Evolutionary conservation across 139 green algal species (phyloP), one percentile per base, ranked within the genome.

Genomic region (Chlorella sp.): DNA sequence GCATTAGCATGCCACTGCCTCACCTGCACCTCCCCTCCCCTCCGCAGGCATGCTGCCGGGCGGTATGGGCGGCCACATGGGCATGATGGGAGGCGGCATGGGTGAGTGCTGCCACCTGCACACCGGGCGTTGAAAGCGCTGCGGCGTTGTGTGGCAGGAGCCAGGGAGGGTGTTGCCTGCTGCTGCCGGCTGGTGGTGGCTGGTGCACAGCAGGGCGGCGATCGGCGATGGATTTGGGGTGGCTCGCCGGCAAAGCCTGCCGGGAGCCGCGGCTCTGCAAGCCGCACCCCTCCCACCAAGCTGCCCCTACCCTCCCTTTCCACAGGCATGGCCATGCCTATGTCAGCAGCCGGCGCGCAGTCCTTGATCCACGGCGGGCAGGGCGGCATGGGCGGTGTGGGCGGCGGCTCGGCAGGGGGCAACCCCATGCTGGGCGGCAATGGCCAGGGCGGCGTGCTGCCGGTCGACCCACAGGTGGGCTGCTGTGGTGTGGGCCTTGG

Each of bases 11-110:
- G 32, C 19, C 74, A 36, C 19, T 1, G 48, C 5, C n/a, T 3
- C 74, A n/a, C 73, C 46, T 30, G 68, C 68, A 75, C 2, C 36
- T n/a, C 34, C 17, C 68, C 72, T 2, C 4, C 1, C 26, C 14
- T 26, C 75, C 46, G 77, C 77, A 74, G 77, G 34, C 58, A 83
- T 83, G 77, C 77, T 83, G 28, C 54, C n/a, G 14, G 78, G 78
- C 60, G 30, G 40, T 41, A 58, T 73, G 58, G 76, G 30, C 60
- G 60, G 60, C n/a, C 58, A 58, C 58, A 58, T 73, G 58, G 24
- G 58, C 30, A 83, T 83, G 77, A 44, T 81, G 76, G 76, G 51
- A 30, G 43, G 54, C 58, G 46, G 40, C 40, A 81, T 81, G 75
- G 51, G 43, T 69, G 75, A 36, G 75, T 30, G 67, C 9, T 73